A percentile compares a stretch with the other conserved stretches of the same genome.
These are phyloP conservation scores for Mallotus repandus DNA, from an alignment of 441 rosid species.

Conservation along the genomic window DNA sequence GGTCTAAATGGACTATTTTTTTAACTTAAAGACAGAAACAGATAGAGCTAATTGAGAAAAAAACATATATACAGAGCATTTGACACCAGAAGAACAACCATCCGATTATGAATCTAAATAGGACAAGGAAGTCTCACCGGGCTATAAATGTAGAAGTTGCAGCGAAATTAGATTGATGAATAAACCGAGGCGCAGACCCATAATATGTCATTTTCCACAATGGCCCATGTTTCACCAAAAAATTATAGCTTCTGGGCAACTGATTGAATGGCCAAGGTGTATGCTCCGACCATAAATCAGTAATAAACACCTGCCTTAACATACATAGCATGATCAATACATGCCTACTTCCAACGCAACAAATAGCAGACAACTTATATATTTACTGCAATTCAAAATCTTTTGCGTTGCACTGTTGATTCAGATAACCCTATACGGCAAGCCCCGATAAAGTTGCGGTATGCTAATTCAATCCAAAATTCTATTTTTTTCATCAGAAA, in stretches of 20 bases:
- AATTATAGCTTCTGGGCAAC: slow-evolving; percentile 89
- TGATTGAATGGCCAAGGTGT: slow-evolving; percentile 99
- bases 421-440: too few species aligned
- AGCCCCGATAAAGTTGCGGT: neutral
- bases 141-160: slow-evolving; percentile 94
- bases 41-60: neutral
- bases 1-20: neutral
- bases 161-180: slow-evolving; percentile 94
- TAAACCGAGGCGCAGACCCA: slow-evolving; percentile 76
- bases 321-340: slow-evolving; percentile 27
- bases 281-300: slow-evolving; percentile 97
- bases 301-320: slow-evolving; percentile 85
- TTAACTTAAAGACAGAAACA: neutral
- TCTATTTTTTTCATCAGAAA: slow-evolving; percentile 8
- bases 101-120: neutral
- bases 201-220: slow-evolving; percentile 92
- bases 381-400: neutral
- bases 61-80: neutral
- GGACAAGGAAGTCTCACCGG: slow-evolving; percentile 50
- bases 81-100: neutral
- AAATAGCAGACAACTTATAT: slow-evolving; percentile 3
- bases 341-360: neutral
- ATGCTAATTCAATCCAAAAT: neutral
- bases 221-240: slow-evolving; percentile 87
- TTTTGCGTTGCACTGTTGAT: neutral